A percentile compares a stretch with the other conserved stretches of the same genome.
Conservation (phyloP, 768 basidiomycete species). For the Lactarius hengduanensis region DNA sequence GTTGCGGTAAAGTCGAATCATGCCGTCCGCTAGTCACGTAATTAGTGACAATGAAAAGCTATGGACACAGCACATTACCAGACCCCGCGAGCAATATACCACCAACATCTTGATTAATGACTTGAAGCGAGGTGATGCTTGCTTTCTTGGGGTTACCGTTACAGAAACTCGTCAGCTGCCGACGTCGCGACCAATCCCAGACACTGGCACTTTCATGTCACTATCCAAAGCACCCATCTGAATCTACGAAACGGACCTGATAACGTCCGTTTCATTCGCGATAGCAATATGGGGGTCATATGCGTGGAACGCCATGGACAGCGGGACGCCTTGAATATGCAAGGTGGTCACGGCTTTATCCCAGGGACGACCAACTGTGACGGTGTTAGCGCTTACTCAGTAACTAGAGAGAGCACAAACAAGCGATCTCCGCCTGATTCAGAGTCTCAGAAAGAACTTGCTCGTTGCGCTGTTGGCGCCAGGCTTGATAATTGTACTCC, state of each 20-base stretch:
- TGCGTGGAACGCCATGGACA: slow-evolving; percentile 86
- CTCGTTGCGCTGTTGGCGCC: slow-evolving; percentile 91
- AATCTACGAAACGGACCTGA: slow-evolving; percentile 54
- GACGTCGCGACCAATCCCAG: slow-evolving; percentile 90
- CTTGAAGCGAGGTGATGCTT: slow-evolving; percentile 81
- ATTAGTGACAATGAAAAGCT: slow-evolving; percentile 6
- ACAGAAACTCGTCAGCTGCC: slow-evolving; percentile 76
- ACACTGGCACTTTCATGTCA: slow-evolving; percentile 52
- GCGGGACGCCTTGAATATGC: slow-evolving; percentile 56
- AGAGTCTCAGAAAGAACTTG: slow-evolving; percentile 67
- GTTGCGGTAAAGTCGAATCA: slow-evolving; percentile 88
- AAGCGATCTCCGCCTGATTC: slow-evolving; percentile 67
- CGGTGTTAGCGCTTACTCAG: slow-evolving; percentile 14
- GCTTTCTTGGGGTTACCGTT: slow-evolving; percentile 85
- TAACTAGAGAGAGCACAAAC: slow-evolving; percentile 43
- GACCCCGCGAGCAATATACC: slow-evolving; percentile 88
- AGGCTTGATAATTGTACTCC: slow-evolving; percentile 92
- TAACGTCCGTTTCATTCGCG: slow-evolving; percentile 81
- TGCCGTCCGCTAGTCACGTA: slow-evolving; percentile 70
- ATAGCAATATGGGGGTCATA: slow-evolving; percentile 88
- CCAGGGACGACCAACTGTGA: slow-evolving; percentile 63
- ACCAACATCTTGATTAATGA: slow-evolving; percentile 95
- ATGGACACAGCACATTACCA: slow-evolving; percentile 42
- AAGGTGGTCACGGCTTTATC: slow-evolving; percentile 68
- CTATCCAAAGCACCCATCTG: slow-evolving; percentile 9